Percentiles rank a stretch among this genome's conserved stretches.
These are phyloP conservation scores for Mariannaea sp. DNA, from an alignment of 2,329 filamentous ascomycete species.

Conservation along the genomic window DNA sequence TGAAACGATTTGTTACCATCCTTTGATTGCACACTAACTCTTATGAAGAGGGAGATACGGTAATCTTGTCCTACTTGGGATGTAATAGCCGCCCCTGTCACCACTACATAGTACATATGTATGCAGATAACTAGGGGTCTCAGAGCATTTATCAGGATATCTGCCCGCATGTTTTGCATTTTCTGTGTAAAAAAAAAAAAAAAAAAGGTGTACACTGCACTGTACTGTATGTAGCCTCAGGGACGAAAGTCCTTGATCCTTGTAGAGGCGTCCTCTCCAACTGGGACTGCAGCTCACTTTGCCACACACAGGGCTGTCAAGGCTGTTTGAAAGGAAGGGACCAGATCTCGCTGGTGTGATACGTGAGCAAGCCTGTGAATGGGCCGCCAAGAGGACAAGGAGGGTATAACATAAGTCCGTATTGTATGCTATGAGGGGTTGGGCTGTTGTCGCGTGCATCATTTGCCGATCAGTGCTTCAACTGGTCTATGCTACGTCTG, in stretches of 20 bases:
- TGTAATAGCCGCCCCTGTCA: not conserved
- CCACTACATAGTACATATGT: too few species aligned
- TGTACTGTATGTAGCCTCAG: constrained; percentile 2
- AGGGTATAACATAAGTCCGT: constrained; percentile 4
- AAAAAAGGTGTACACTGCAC: too few species aligned
- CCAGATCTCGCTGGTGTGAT: constrained; percentile 15
- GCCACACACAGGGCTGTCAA: constrained; percentile 11
- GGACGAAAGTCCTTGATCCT: constrained; percentile 2
- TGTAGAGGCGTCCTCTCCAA: not conserved
- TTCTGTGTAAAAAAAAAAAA: too few species aligned
- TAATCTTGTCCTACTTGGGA: not conserved
- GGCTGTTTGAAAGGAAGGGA: constrained; percentile 4
- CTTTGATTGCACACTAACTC: too few species aligned
- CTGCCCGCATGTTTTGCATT: too few species aligned
- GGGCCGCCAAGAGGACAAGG: constrained; percentile 10
- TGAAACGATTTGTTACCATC: constrained; percentile 3
- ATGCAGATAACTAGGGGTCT: not conserved
- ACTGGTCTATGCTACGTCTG: constrained; percentile 12
- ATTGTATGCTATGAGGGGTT: constrained; percentile 7
- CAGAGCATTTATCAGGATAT: not conserved
- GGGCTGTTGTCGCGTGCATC: constrained; percentile 3
- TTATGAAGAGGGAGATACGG: too few species aligned
- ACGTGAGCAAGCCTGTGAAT: constrained; percentile 4
- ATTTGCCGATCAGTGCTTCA: constrained; percentile 19
- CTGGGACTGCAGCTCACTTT: not conserved